These are phyloP conservation scores for Tolypocladium capitatum DNA, from an alignment of 2,329 filamentous ascomycete genomes.

Conservation along the genomic window DNA sequence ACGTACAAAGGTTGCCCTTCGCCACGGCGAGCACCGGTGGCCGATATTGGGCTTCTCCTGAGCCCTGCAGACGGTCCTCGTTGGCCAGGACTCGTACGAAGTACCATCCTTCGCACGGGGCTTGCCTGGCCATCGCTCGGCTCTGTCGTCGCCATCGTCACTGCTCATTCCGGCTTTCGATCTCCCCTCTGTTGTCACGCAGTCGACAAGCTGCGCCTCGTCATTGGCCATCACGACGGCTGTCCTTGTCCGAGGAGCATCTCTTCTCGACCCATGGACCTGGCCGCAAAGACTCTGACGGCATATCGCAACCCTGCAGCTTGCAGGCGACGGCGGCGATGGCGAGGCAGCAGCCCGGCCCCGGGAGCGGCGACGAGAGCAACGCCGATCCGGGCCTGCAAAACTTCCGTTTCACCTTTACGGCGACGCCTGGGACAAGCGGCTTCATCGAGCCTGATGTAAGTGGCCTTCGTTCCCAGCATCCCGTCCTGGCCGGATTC, in stretches of 20 bases:
- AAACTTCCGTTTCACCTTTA: constrained; percentile 22
- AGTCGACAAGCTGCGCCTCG: neutral
- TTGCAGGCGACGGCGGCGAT: neutral
- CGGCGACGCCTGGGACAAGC: constrained; percentile 11
- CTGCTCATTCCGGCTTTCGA: neutral
- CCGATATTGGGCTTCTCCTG: neutral
- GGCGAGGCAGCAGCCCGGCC: neutral
- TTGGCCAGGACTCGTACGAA: neutral
- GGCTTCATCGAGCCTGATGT: constrained; percentile 21
- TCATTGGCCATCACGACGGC: neutral
- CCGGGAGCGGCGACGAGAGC: neutral
- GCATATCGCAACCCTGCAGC: neutral
- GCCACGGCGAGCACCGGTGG: neutral
- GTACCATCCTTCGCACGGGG: neutral
- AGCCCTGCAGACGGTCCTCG: neutral
- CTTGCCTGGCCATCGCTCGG: neutral
- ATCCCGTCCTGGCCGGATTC: neutral
- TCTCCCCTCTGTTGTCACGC: neutral
- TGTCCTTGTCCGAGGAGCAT: neutral
- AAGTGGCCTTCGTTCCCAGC: constrained; percentile 5
- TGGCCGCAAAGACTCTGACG: neutral
- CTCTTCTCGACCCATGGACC: neutral
- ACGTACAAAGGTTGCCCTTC: neutral
- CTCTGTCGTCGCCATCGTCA: too few species aligned
- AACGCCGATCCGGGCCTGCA: neutral